These are phyloP conservation scores for Penicillium oxalicum DNA, from an alignment of 2,329 filamentous ascomycete genomes.

Conservation along the genomic window DNA sequence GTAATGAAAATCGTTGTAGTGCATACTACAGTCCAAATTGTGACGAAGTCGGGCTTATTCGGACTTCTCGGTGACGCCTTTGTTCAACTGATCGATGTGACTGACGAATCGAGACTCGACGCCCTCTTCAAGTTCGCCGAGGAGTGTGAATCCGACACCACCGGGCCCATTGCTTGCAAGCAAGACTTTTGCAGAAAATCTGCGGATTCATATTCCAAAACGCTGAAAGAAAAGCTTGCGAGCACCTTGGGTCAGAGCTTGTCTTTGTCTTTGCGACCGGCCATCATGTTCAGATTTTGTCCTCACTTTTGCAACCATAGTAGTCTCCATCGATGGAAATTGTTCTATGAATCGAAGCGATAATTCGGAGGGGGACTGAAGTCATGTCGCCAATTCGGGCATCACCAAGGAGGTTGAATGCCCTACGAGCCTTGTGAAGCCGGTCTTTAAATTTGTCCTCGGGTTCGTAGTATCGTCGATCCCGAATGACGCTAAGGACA, in stretches of 20 bases:
- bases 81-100: not conserved
- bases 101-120: not conserved
- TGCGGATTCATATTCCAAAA: not conserved
- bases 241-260: not conserved
- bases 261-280: not conserved
- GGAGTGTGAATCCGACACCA: not conserved
- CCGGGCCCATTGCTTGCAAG: not conserved
- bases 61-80: slow-evolving; percentile 1
- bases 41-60: not conserved
- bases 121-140: not conserved
- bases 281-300: not conserved
- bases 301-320: not conserved
- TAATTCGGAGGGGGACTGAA: no score
- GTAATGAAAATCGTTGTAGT: not conserved
- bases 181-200: slow-evolving; percentile 1
- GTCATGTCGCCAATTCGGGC: no score
- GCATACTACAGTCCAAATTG: not conserved
- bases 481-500: no score
- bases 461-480: no score
- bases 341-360: no score
- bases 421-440: no score
- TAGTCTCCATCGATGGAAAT: no score
- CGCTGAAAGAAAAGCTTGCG: not conserved
- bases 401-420: no score
- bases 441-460: no score